Percentiles rank a stretch among this genome's conserved stretches.
Evolutionary conservation across 257 asterid genomes (phyloP).

Genomic region (Salvia splendens): DNA sequence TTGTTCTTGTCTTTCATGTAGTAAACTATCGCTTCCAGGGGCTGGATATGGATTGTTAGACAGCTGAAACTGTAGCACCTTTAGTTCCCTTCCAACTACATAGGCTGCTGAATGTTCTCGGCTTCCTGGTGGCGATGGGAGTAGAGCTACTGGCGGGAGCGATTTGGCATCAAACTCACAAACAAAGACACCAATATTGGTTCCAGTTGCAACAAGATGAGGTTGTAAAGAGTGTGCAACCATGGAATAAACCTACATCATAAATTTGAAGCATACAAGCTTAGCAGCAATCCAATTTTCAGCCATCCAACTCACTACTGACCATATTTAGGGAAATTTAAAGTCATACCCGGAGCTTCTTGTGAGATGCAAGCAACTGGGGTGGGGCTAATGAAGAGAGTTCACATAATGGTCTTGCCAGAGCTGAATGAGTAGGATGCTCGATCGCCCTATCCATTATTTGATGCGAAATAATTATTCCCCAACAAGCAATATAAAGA

Average conservation of each 20-base stretch:
- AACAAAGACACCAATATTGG: conserved; percentile 91
- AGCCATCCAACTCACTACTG: conserved; percentile 1
- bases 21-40: conserved; percentile 88
- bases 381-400: conserved; percentile 94
- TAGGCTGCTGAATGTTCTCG: conserved; percentile 95
- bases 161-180: conserved; percentile 94
- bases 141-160: conserved; percentile 89
- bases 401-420: conserved; percentile 96
- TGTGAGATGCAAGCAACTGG: conserved; percentile 89
- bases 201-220: conserved; percentile 96
- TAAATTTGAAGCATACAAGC: conserved; percentile 20
- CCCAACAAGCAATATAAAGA: no score
- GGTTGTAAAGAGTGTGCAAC: conserved; percentile 95
- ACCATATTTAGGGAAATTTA: neutral
- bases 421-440: conserved; percentile 97
- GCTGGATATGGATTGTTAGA: conserved; percentile 79
- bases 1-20: conserved; percentile 90
- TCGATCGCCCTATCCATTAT: conserved; percentile 81
- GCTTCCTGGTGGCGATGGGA: conserved; percentile 77
- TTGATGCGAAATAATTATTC: no score
- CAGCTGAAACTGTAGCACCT: conserved; percentile 84
- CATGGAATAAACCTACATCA: conserved; percentile 81
- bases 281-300: conserved; percentile 16
- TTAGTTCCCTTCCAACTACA: conserved; percentile 86
- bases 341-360: conserved; percentile 80